Percentiles rank a stretch among this genome's conserved stretches.
phyloP scores from a whole-genome alignment of 2,329 filamentous ascomycete genomes.

The Aureobasidium vineae region DNA sequence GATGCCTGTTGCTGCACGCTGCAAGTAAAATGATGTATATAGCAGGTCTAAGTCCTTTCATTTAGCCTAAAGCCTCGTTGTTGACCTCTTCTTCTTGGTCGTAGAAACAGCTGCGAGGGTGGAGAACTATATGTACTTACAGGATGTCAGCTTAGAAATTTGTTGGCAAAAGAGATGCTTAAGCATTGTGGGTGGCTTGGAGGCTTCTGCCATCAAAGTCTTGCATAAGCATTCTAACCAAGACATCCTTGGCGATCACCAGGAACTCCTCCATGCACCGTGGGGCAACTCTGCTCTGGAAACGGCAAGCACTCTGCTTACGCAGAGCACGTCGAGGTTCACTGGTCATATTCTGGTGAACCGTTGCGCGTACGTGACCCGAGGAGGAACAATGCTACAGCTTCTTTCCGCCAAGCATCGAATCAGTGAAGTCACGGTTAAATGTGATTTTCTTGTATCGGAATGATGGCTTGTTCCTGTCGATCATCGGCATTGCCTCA shows the following conservation, averaged over 20 bases:
- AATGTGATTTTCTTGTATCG: background rate
- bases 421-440: background rate
- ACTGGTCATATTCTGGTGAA: background rate
- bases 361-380: background rate
- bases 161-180: background rate
- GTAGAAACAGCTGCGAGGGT: background rate
- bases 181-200: background rate
- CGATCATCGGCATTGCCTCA: background rate
- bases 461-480: background rate
- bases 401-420: background rate
- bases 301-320: background rate
- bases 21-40: background rate
- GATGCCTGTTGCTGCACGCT: background rate
- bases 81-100: background rate
- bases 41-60: background rate
- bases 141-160: background rate
- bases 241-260: constrained; percentile 5
- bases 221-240: background rate
- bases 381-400: background rate
- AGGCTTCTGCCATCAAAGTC: background rate
- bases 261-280: background rate
- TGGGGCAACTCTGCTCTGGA: background rate
- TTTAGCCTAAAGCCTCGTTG: constrained; percentile 9
- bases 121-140: background rate
- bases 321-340: background rate